phyloP scores from a whole-genome alignment of 1,284 basidiomycete species.

The Vanrija humicola region DNA sequence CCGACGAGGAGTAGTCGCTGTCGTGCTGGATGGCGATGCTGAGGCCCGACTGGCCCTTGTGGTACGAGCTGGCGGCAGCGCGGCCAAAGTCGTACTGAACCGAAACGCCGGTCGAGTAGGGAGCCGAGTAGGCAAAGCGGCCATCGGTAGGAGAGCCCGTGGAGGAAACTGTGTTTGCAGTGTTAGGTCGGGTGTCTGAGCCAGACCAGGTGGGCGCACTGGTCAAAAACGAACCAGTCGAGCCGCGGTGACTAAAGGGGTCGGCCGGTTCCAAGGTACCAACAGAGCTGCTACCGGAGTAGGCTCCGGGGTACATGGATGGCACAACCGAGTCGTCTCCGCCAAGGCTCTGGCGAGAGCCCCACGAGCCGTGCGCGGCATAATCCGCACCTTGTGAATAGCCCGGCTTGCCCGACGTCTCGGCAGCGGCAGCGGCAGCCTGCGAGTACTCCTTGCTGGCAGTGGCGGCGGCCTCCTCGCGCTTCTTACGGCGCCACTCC shows the following conservation, averaged over 20 bases:
- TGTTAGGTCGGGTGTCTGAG: slow-evolving; percentile 18
- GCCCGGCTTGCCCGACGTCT: not conserved
- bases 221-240: slow-evolving; percentile 12
- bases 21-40: not conserved
- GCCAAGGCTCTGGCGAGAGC: too few species aligned
- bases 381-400: too few species aligned
- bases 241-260: slow-evolving; percentile 13
- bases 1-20: too few species aligned
- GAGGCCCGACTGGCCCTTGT: not conserved
- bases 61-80: not conserved
- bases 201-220: slow-evolving; percentile 10
- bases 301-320: not conserved
- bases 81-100: not conserved
- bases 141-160: slow-evolving; percentile 14
- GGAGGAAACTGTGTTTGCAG: slow-evolving; percentile 17
- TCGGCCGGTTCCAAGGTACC: slow-evolving; percentile 1
- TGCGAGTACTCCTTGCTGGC: slow-evolving; percentile 18
- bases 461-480: slow-evolving; percentile 53
- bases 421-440: slow-evolving; percentile 6
- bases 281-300: not conserved
- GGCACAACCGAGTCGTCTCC: too few species aligned
- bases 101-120: not conserved
- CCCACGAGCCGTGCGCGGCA: too few species aligned
- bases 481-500: slow-evolving; percentile 90
- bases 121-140: slow-evolving; percentile 6